phyloP scores from a whole-genome alignment of 2,329 filamentous ascomycete species.

The Penicillium sp. region DNA sequence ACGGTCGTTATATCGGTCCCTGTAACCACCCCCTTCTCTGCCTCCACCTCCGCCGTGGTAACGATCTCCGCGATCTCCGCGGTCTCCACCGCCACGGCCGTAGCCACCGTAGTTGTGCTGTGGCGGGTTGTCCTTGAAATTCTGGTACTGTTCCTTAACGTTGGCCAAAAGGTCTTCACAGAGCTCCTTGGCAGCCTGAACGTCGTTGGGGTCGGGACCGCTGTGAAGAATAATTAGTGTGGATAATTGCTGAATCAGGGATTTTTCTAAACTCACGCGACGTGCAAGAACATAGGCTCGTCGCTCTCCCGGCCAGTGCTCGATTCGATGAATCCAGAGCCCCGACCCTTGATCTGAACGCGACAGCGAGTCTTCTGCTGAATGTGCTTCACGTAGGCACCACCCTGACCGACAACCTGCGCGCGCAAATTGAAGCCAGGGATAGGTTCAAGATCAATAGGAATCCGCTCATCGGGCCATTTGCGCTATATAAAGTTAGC shows the following conservation, averaged over 20 bases:
- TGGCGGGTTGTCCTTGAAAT: slow-evolving; percentile 82
- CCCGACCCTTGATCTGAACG: slow-evolving; percentile 96
- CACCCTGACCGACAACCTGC: slow-evolving; percentile 92
- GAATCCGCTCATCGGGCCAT: slow-evolving; percentile 97
- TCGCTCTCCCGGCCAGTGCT: slow-evolving; percentile 90
- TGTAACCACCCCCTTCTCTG: slow-evolving; percentile 44
- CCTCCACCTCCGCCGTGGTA: slow-evolving; percentile 40
- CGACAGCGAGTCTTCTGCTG: slow-evolving; percentile 93
- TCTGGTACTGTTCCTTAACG: slow-evolving; percentile 87
- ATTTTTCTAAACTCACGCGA: slow-evolving; percentile 66
- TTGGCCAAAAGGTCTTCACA: slow-evolving; percentile 87
- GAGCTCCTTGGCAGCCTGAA: slow-evolving; percentile 83
- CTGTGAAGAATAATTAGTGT: slow-evolving; percentile 52
- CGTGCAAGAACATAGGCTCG: slow-evolving; percentile 95
- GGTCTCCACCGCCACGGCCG: slow-evolving; percentile 38
- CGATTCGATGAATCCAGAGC: slow-evolving; percentile 91
- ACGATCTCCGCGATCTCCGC: slow-evolving; percentile 37
- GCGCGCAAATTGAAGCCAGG: slow-evolving; percentile 95
- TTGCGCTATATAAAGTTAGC: slow-evolving; percentile 70
- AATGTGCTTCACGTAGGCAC: slow-evolving; percentile 97
- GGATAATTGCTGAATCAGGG: background rate
- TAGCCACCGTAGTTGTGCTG: slow-evolving; percentile 66
- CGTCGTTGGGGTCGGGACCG: slow-evolving; percentile 84
- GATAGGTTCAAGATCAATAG: slow-evolving; percentile 86
- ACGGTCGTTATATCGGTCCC: slow-evolving; percentile 43